Base-by-base conservation (phyloP, 1,284 basidiomycete genomes). In the Irpex lacteus region DNA sequence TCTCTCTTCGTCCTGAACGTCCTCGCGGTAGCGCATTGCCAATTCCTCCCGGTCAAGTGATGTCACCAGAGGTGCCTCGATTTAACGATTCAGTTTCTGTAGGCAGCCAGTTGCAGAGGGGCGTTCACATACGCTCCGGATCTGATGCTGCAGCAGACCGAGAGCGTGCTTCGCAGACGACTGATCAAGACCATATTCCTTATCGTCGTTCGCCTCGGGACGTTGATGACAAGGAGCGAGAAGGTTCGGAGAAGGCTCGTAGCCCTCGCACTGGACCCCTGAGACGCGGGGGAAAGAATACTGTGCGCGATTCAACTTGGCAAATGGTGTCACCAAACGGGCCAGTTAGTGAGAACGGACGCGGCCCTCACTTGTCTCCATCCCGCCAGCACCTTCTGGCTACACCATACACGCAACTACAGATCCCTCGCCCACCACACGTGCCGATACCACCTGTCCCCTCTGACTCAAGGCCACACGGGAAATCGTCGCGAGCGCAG, bases 91-190 rank as follows among this genome's bases (percentile, higher is more conserved):
- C 83, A 32, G 73, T 73, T 34, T 71, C 71, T 50, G 67, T 75
- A 18, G 65, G 74, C 26, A 71, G 76, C 34, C 71, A 78, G 5
- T 66, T 65, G 5, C 66, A 68, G 18, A 66, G 68, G 19, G 15
- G 34, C 19, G 21, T 49, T 15, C 85, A 87, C 67, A 69, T 71
- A 19, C 81, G 83, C 60, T 76, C 82, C 15, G 79, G 79, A 11
- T 85, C 85, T 0, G 86, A 88, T 71, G 79, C 79, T 15, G 80
- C 78, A 40, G 74, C 76, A 15, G 84, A 87, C 52, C 79, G 82
- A 21, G 84, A 86, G 63, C 74, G 77, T 49, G 69, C 73, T 13
- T 66, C 78, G 53, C 79, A 76, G 65, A 68, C 71, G n/a, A 69
- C 76, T 19, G 81, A 84, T 66, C 77, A 74, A 49, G 80, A 80